Base-by-base conservation (phyloP, 176 grass and related monocot species). In the Carex cristatella region DNA sequence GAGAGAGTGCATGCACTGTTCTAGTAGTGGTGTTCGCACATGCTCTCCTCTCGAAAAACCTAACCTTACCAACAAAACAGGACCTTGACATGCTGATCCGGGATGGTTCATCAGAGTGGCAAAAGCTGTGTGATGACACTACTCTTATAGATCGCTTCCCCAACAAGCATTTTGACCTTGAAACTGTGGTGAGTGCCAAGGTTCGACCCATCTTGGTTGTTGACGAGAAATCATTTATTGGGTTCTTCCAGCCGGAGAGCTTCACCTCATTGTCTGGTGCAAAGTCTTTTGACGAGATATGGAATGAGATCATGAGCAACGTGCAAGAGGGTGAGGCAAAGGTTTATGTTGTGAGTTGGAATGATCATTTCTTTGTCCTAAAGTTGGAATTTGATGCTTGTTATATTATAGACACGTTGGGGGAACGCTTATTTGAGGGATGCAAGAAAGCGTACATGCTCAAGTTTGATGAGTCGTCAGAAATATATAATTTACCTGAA, bases 351-450 rank as follows among this genome's bases (percentile, higher is more conserved):
- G 88, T 99, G 7, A 92, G 93, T 88, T 99, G 96, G 96, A 99
- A 99, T 85, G 97, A 99, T 80, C 97, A 99, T 88, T 99, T 99
- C 87, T 99, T 99, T 80, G 90, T 95, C 67, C 84, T 99, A 61
- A 99, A 95, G 91, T 78, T 88, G 18, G 91, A 94, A 73, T 42
- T 19, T n/a, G 85, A 94, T 85, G 89, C 88, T 59, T 99, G 92
- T 86, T 86, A 91, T 71, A 33, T 99, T 61, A 60, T 99, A 13
- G 96, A 99, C 78, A 99, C 96, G 16, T 90, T 99, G 81, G 96
- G 93, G 10, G 97, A 99, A 87, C 82, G 97, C 69, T 88, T 99
- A 42, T 82, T 86, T 73, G 97, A 99, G 77, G 97, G 97, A 42
- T 99, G 93, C 84, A 88, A 88, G 54, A 99, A 89, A 70, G 97